phyloP scores from a whole-genome alignment of 768 basidiomycete genomes.

The Chlorophyllum brunneum region DNA sequence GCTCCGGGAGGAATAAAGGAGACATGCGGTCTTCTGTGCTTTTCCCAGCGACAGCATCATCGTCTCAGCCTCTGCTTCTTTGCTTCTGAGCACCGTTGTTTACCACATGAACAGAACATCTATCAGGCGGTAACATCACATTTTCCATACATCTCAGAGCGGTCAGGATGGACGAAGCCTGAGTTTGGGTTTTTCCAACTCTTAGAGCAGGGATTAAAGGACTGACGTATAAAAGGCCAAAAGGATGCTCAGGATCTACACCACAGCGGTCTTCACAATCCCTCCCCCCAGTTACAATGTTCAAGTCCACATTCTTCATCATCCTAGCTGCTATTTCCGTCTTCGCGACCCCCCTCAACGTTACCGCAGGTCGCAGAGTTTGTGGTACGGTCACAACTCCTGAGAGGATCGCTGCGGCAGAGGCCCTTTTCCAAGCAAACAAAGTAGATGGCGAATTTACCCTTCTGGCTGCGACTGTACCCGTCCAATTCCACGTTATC shows the following conservation, averaged over 20 bases:
- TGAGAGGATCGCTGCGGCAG: conserved; percentile 29
- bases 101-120: conserved; percentile 4
- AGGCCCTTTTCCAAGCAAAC: conserved; percentile 39
- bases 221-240: conserved; percentile 2
- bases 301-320: conserved; percentile 23
- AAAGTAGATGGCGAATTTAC: conserved; percentile 20
- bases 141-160: background rate
- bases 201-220: background rate
- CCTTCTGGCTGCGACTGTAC: conserved; percentile 9
- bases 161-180: background rate
- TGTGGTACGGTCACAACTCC: conserved; percentile 38
- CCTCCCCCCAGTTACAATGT: conserved; percentile 19
- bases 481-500: conserved; percentile 31
- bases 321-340: conserved; percentile 25
- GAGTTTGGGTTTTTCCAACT: background rate
- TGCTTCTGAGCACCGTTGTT: background rate
- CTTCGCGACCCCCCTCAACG: conserved; percentile 25
- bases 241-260: background rate
- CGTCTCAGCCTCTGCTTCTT: background rate
- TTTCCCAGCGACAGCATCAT: background rate
- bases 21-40: background rate
- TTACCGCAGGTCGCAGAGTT: conserved; percentile 18
- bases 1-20: too few species aligned
- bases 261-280: background rate
- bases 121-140: background rate